Evolutionary conservation across 2,329 filamentous ascomycete species (phyloP), one percentile per base, ranked within the genome.

Genomic region (Neobulgaria alba): DNA sequence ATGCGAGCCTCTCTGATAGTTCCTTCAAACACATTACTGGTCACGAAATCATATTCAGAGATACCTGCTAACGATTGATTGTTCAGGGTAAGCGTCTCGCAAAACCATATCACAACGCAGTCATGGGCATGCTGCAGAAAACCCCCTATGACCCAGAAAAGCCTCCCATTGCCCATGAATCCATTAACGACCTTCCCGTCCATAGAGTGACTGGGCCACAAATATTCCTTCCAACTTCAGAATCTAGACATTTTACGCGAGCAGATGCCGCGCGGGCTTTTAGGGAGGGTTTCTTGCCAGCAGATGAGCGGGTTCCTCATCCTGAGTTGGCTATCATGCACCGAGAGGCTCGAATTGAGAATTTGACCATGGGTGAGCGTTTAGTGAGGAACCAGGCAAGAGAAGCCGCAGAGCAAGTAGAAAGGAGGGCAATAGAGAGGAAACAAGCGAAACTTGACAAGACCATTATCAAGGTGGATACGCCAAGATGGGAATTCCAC

Each of bases 21-120:
- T 55, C 51, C 17, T 36, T 36, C 45, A 48, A 17, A 32, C 21
- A 39, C 14, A 34, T 16, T 23, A 7, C 10, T 37, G 12, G 39
- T 42, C 42, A 42, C 48, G 32, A 23, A 32, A 5, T 39, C 3
- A 12, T 12, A 14, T 20, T 32, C 29, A 5, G n/a, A 12, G 26
- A 39, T 26, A 31, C 20, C 32, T 50, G 50, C 50, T 55, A 46
- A 52, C 44, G 20, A 29, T 30, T 31, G 29, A 32, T 18, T 8
- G 29, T 41, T 15, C 49, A 95, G 90, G 79, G 77, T 42, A 88
- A 90, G 67, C 72, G 69, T 45, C 65, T 94, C 29, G 88, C 88
- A 2, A 72, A 67, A 18, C 81, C 85, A 10, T 95, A 95, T 61
- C 72, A 82, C 17, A 73, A 74, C 42, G 85, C 87, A 9, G 71